Evolutionary conservation across 495 filamentous ascomycete species (phyloP).

Genomic region (Bombardia bombarda): DNA sequence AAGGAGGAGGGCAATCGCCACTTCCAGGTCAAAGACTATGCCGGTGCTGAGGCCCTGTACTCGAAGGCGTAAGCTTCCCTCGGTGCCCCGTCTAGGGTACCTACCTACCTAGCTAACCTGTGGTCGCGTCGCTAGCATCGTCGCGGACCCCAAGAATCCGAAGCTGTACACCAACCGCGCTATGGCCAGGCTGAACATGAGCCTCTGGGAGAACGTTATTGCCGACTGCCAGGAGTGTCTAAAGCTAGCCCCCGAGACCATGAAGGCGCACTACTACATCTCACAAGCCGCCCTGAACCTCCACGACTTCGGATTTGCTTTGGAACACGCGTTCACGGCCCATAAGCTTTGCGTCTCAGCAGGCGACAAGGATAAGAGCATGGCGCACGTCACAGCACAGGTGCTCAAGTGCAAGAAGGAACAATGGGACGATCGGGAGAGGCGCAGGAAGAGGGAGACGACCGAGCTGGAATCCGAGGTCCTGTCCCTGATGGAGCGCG

Average conservation of each 20-base stretch:
- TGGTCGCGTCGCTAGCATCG: slow-evolving; percentile 46
- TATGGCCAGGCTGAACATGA: slow-evolving; percentile 69
- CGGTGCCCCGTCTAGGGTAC: background rate
- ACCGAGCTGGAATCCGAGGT: slow-evolving; percentile 50
- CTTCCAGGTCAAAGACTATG: slow-evolving; percentile 64
- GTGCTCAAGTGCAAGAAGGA: slow-evolving; percentile 76
- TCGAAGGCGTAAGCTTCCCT: slow-evolving; percentile 66
- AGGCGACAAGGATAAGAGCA: slow-evolving; percentile 50
- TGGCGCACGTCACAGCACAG: slow-evolving; percentile 54
- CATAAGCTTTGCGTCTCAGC: slow-evolving; percentile 61
- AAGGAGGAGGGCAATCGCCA: slow-evolving; percentile 57
- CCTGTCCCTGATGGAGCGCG: slow-evolving; percentile 28
- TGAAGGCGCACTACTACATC: slow-evolving; percentile 82
- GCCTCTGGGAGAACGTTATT: slow-evolving; percentile 65
- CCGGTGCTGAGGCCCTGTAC: slow-evolving; percentile 67
- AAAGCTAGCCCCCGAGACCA: slow-evolving; percentile 50
- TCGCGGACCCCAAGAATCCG: slow-evolving; percentile 52
- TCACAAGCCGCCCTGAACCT: slow-evolving; percentile 75
- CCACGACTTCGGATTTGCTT: slow-evolving; percentile 65
- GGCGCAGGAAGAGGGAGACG: slow-evolving; percentile 33
- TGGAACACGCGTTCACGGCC: slow-evolving; percentile 60
- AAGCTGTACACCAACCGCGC: slow-evolving; percentile 82
- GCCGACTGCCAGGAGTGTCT: slow-evolving; percentile 72
- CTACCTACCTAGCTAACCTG: too few species aligned
- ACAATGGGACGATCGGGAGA: slow-evolving; percentile 54